phyloP scores from a whole-genome alignment of 1,284 basidiomycete genomes.

The Mycena sp. region DNA sequence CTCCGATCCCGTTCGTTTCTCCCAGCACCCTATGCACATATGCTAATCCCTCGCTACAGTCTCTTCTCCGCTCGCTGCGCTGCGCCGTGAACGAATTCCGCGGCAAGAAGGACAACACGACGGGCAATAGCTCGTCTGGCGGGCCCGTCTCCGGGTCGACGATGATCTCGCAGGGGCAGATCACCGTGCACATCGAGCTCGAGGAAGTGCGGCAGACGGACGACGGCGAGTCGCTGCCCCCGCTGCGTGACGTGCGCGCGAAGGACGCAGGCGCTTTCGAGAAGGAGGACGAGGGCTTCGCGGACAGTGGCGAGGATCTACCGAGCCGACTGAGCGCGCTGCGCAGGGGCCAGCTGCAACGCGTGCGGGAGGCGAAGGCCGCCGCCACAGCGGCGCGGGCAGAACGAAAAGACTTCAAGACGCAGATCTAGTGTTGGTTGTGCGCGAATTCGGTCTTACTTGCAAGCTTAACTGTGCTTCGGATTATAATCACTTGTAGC shows the following conservation, averaged over 20 bases:
- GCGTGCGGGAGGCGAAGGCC: neutral
- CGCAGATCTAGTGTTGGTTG: neutral
- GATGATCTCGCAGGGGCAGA: neutral
- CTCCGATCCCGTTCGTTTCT: neutral
- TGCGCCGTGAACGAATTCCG: neutral
- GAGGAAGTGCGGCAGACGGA: neutral
- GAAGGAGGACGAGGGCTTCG: neutral
- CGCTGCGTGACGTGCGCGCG: neutral
- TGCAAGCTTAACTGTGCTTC: too few species aligned
- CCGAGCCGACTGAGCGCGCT: neutral
- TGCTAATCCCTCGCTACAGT: neutral
- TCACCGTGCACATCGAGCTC: neutral
- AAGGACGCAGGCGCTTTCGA: neutral
- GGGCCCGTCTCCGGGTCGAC: neutral
- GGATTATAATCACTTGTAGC: too few species aligned
- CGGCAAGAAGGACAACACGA: neutral
- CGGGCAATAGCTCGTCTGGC: neutral
- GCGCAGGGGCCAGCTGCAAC: neutral
- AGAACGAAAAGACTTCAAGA: slow-evolving; percentile 3
- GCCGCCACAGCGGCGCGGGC: neutral
- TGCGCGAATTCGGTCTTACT: too few species aligned
- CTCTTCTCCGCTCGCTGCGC: neutral
- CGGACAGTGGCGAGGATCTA: too few species aligned
- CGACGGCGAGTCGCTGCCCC: neutral
- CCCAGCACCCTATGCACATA: neutral